Percentiles rank a stretch among this genome's conserved stretches.
Conservation (phyloP, 179 eudicot species). For the Heliamphora pulchella region DNA sequence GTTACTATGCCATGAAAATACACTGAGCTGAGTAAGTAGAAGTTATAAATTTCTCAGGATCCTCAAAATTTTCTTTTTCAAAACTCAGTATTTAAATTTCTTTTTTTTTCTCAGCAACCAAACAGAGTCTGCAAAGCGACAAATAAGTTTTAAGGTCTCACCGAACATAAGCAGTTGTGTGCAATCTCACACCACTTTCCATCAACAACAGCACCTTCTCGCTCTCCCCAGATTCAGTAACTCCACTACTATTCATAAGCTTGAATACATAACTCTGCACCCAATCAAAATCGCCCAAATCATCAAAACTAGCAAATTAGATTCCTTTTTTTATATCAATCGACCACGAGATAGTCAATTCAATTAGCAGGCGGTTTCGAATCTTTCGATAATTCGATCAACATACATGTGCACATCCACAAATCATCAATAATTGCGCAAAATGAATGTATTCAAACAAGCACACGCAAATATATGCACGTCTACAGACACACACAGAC, state of each 20-base stretch:
- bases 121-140: background rate
- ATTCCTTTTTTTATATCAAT: background rate
- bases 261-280: slow-evolving; percentile 88
- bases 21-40: background rate
- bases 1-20: background rate
- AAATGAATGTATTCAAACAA: no score
- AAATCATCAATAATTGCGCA: background rate
- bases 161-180: slow-evolving; percentile 83
- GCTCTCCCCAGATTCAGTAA: slow-evolving; percentile 95
- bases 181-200: slow-evolving; percentile 95
- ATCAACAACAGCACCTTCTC: slow-evolving; percentile 90
- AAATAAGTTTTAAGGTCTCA: slow-evolving; percentile 19
- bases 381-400: background rate
- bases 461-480: no score
- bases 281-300: background rate
- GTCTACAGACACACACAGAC: background rate
- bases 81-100: background rate
- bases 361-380: background rate
- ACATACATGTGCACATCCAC: background rate
- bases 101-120: background rate
- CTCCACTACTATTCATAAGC: slow-evolving; percentile 96
- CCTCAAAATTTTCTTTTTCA: background rate
- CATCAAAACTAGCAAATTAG: background rate
- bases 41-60: background rate
- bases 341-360: background rate